Percentiles rank a stretch among this genome's conserved stretches.
These are phyloP conservation scores for Cyclotella choctawhatcheeana DNA, from an alignment of 108 stramenopile genomes.

Conservation along the genomic window DNA sequence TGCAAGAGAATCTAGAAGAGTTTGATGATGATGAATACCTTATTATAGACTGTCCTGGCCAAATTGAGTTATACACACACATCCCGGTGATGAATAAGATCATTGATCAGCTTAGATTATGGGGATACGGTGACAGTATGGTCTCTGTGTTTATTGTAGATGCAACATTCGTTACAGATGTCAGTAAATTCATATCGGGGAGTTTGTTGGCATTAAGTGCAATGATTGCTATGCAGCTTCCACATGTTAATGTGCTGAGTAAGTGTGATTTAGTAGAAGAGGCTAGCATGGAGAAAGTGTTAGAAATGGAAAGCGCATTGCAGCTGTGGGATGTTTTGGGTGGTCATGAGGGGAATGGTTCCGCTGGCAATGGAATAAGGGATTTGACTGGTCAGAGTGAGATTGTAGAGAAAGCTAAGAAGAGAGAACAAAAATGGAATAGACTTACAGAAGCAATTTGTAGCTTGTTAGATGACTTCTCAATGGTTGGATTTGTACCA, in stretches of 20 bases:
- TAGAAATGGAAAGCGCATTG: conserved; percentile 78
- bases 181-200: conserved; percentile 95
- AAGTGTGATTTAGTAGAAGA: conserved; percentile 95
- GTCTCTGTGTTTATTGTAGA: conserved; percentile 95
- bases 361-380: not conserved
- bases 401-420: too few relatives aligned
- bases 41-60: conserved; percentile 99
- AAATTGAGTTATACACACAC: conserved; percentile 96
- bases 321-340: conserved; percentile 77
- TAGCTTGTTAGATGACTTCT: conserved; percentile 94
- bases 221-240: conserved; percentile 96
- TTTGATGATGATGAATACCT: conserved; percentile 97
- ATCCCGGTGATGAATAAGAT: conserved; percentile 95
- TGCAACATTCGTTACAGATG: conserved; percentile 83
- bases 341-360: too few relatives aligned
- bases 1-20: conserved; percentile 80
- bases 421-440: conserved; percentile 55
- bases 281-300: conserved; percentile 70
- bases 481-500: conserved; percentile 94
- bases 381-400: not conserved
- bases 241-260: conserved; percentile 95
- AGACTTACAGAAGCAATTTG: conserved; percentile 88
- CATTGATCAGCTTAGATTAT: conserved; percentile 79
- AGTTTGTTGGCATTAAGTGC: conserved; percentile 88
- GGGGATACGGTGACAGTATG: conserved; percentile 86